These are phyloP conservation scores for Phyllosticta capitalensis DNA, from an alignment of 2,329 filamentous ascomycete genomes.

Conservation along the genomic window DNA sequence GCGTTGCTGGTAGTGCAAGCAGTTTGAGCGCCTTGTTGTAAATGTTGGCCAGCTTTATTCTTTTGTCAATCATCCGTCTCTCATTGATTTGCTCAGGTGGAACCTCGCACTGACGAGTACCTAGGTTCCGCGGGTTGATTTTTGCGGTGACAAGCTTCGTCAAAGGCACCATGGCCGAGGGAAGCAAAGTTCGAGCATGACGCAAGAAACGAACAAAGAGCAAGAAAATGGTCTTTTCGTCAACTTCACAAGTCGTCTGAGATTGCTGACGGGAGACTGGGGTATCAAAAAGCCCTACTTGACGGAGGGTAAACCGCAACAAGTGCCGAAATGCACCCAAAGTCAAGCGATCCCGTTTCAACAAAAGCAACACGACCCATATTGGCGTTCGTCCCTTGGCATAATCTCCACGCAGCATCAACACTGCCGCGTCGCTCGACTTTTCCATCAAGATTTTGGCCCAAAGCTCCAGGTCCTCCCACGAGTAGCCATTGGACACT, in stretches of 20 bases:
- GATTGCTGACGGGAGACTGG: background rate
- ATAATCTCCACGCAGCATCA: background rate
- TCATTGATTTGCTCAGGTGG: background rate
- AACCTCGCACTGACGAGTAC: background rate
- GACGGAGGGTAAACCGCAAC: conserved; percentile 16
- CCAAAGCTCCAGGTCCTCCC: conserved; percentile 3
- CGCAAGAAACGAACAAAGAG: conserved; percentile 40
- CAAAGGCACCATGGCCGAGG: conserved; percentile 35
- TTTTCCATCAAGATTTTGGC: background rate
- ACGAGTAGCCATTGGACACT: background rate
- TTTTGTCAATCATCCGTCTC: background rate
- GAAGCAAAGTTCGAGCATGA: conserved; percentile 42
- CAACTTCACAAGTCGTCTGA: background rate
- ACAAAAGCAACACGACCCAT: conserved; percentile 39
- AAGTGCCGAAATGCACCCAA: conserved; percentile 34
- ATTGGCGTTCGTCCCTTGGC: conserved; percentile 25
- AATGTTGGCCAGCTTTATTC: conserved; percentile 23
- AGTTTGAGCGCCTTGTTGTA: conserved; percentile 42
- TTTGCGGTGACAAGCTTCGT: conserved; percentile 30
- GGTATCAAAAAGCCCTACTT: background rate
- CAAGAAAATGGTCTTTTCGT: conserved; percentile 21
- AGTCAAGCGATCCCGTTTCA: conserved; percentile 35
- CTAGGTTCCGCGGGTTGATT: conserved; percentile 14
- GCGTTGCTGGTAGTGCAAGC: conserved; percentile 39
- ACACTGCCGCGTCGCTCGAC: background rate